These are phyloP conservation scores for Elaeagnus macrophylla DNA, from an alignment of 306 rosid genomes.

Conservation along the genomic window DNA sequence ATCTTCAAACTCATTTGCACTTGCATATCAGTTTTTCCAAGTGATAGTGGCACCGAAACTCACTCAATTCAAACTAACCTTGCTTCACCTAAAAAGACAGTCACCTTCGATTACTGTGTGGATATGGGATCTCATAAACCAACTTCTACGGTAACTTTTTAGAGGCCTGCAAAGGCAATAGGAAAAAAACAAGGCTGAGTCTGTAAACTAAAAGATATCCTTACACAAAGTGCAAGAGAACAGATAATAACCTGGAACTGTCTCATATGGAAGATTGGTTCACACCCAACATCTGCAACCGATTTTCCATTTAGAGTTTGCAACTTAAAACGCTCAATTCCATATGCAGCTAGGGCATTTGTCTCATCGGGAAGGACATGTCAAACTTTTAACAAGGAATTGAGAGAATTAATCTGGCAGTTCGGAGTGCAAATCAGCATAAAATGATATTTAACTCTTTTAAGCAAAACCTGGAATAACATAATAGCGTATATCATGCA, in stretches of 20 bases:
- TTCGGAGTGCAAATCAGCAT: conserved; percentile 14
- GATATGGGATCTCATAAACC: conserved; percentile 48
- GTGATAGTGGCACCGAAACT: too few species aligned
- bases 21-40: too few species aligned
- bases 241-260: conserved; percentile 66
- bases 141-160: conserved; percentile 79
- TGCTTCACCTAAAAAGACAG: conserved; percentile 11
- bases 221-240: background rate
- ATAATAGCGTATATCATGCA: too few species aligned
- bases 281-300: conserved; percentile 92
- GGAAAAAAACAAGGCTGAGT: conserved; percentile 10
- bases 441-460: background rate
- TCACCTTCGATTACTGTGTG: conserved; percentile 13
- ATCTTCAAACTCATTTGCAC: too few species aligned
- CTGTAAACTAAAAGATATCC: background rate
- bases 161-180: conserved; percentile 46
- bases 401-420: conserved; percentile 84
- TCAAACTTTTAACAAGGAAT: conserved; percentile 76
- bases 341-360: conserved; percentile 36
- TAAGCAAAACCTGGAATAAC: too few species aligned
- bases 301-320: conserved; percentile 80
- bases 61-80: background rate
- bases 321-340: conserved; percentile 59
- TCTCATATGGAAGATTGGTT: conserved; percentile 97
- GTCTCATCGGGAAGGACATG: conserved; percentile 47